phyloP scores from a whole-genome alignment of 164 flowering plant genomes.

The Dillenia suffruticosa region DNA sequence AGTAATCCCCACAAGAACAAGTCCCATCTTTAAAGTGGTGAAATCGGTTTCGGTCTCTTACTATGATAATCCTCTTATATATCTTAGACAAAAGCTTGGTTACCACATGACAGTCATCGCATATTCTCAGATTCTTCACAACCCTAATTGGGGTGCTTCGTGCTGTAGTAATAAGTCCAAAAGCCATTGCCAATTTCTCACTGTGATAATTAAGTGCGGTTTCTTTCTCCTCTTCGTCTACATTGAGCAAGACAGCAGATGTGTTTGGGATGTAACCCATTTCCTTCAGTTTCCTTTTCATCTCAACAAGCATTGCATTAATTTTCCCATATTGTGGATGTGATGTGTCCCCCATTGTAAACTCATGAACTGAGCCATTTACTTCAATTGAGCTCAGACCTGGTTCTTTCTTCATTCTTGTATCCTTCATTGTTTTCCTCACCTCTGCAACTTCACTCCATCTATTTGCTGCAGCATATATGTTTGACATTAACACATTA shows the following conservation, averaged over 20 bases:
- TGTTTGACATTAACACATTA: slow-evolving; percentile 43
- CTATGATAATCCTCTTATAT: slow-evolving; percentile 36
- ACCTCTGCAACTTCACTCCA: slow-evolving; percentile 45
- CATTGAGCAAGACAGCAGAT: slow-evolving; percentile 30
- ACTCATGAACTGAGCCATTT: slow-evolving; percentile 38
- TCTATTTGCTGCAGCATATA: slow-evolving; percentile 47
- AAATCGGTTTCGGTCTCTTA: slow-evolving; percentile 50
- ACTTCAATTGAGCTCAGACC: slow-evolving; percentile 46
- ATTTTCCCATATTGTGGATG: slow-evolving; percentile 29
- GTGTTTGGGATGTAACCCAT: slow-evolving; percentile 20
- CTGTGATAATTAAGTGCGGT: slow-evolving; percentile 38
- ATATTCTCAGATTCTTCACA: slow-evolving; percentile 42
- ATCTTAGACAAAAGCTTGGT: slow-evolving; percentile 22
- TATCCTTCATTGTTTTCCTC: slow-evolving; percentile 35
- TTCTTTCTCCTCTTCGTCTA: slow-evolving; percentile 58
- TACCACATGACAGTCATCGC: no score
- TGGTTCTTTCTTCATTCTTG: slow-evolving; percentile 38
- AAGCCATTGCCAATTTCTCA: slow-evolving; percentile 55
- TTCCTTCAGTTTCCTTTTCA: slow-evolving; percentile 34
- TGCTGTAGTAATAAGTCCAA: slow-evolving; percentile 32
- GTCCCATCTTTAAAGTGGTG: slow-evolving; percentile 46
- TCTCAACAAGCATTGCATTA: slow-evolving; percentile 35
- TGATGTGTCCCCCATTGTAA: slow-evolving; percentile 32
- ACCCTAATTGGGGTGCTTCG: slow-evolving; percentile 36
- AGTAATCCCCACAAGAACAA: slow-evolving; percentile 48